phyloP scores from a whole-genome alignment of 345 rosid species.

The Acer yangbiense region DNA sequence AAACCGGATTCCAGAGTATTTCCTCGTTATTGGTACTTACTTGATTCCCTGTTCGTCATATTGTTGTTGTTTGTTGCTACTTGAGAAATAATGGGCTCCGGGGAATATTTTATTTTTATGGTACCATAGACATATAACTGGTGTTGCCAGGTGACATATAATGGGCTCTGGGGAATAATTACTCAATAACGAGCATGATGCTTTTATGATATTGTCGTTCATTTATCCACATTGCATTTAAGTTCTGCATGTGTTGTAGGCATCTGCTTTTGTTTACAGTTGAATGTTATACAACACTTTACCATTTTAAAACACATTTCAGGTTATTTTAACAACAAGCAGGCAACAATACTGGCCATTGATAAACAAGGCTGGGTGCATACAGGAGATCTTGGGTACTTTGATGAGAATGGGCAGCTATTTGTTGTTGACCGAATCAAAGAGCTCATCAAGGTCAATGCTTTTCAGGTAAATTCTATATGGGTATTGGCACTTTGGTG shows the following conservation, averaged over 20 bases:
- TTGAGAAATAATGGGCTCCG: not conserved
- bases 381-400: slow-evolving; percentile 91
- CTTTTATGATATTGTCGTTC: not conserved
- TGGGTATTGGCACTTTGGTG: not conserved
- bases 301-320: slow-evolving; percentile 22
- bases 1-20: not conserved
- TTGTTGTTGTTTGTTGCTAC: not conserved
- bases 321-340: slow-evolving; percentile 79
- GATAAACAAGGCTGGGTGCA: slow-evolving; percentile 86
- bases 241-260: not conserved
- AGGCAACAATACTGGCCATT: slow-evolving; percentile 77
- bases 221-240: slow-evolving; percentile 6
- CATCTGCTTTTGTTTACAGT: not conserved
- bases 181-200: slow-evolving; percentile 2
- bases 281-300: not conserved
- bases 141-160: not conserved
- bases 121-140: not conserved
- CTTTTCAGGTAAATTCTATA: slow-evolving; percentile 66
- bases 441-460: slow-evolving; percentile 93
- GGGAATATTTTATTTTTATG: not conserved
- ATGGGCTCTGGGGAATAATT: too few species aligned
- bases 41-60: not conserved
- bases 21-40: not conserved
- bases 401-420: slow-evolving; percentile 71
- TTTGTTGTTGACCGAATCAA: slow-evolving; percentile 85